These are phyloP conservation scores for Botrytis medusae DNA, from an alignment of 2,329 filamentous ascomycete genomes.

Conservation along the genomic window DNA sequence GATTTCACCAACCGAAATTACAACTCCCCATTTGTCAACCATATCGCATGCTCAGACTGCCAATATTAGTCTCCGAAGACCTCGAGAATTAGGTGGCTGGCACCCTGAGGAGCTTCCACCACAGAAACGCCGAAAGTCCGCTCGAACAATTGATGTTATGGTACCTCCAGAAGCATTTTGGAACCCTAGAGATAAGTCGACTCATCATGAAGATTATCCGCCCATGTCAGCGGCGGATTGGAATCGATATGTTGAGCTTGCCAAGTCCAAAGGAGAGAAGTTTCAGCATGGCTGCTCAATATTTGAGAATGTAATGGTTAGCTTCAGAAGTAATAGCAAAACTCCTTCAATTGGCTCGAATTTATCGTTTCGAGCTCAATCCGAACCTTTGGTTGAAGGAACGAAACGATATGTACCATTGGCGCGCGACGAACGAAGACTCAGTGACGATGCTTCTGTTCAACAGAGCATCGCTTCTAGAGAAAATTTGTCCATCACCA, in stretches of 20 bases:
- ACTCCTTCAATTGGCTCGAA: conserved; percentile 35
- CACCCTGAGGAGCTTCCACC: conserved; percentile 41
- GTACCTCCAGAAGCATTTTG: conserved; percentile 59
- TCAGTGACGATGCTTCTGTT: conserved; percentile 25
- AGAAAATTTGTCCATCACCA: conserved; percentile 22
- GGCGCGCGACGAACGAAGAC: conserved; percentile 37
- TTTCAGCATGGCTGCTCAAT: conserved; percentile 56
- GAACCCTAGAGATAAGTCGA: conserved; percentile 52
- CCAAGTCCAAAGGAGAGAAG: conserved; percentile 50
- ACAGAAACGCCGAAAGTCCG: conserved; percentile 51
- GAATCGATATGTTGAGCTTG: conserved; percentile 55
- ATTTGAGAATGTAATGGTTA: conserved; percentile 36
- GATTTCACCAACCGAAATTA: conserved; percentile 22
- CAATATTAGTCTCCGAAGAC: conserved; percentile 36
- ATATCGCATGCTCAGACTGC: conserved; percentile 22
- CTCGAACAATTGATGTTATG: conserved; percentile 58
- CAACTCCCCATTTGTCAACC: conserved; percentile 23
- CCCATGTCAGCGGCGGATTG: conserved; percentile 62
- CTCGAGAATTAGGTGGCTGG: conserved; percentile 35
- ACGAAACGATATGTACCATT: conserved; percentile 31
- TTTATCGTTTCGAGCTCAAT: conserved; percentile 29
- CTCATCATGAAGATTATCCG: conserved; percentile 62
- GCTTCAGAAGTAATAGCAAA: conserved; percentile 33
- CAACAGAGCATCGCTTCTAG: conserved; percentile 7
- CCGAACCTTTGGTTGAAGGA: conserved; percentile 33